Percentiles rank a stretch among this genome's conserved stretches.
Evolutionary conservation across 164 flowering plant species (phyloP).

Genomic region (Litsea cubeba): DNA sequence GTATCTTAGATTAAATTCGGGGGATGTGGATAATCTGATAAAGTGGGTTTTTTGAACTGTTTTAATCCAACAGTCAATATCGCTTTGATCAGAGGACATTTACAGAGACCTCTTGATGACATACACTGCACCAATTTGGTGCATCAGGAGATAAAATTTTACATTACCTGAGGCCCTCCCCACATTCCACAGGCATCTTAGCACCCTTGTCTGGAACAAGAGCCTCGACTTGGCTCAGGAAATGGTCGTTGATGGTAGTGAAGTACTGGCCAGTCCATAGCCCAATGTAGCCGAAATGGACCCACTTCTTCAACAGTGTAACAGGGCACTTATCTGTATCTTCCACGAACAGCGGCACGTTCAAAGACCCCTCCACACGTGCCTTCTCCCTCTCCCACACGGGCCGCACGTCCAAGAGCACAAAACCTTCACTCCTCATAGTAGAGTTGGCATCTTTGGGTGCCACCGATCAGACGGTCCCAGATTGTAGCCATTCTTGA

Average conservation of each 20-base stretch:
- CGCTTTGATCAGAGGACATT: too few species aligned
- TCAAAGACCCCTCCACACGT: conserved; percentile 64
- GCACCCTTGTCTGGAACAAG: conserved; percentile 62
- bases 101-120: too few species aligned
- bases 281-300: conserved; percentile 92
- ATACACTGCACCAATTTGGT: too few species aligned
- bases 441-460: conserved; percentile 52
- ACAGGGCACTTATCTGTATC: conserved; percentile 61
- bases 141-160: too few species aligned
- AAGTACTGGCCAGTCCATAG: conserved; percentile 84
- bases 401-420: conserved; percentile 75
- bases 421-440: conserved; percentile 44
- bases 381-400: conserved; percentile 89
- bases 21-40: too few species aligned
- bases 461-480: conserved; percentile 40
- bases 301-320: conserved; percentile 86
- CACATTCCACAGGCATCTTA: conserved; percentile 80
- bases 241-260: conserved; percentile 58
- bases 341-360: conserved; percentile 73
- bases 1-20: too few species aligned
- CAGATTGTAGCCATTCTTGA: conserved; percentile 53
- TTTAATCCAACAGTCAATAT: too few species aligned
- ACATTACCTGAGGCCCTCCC: conserved; percentile 81
- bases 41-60: too few species aligned
- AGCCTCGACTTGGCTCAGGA: conserved; percentile 43